A percentile compares a stretch with the other conserved stretches of the same genome.
phyloP scores from a whole-genome alignment of 257 asterid species.

The Plantago ovata region DNA sequence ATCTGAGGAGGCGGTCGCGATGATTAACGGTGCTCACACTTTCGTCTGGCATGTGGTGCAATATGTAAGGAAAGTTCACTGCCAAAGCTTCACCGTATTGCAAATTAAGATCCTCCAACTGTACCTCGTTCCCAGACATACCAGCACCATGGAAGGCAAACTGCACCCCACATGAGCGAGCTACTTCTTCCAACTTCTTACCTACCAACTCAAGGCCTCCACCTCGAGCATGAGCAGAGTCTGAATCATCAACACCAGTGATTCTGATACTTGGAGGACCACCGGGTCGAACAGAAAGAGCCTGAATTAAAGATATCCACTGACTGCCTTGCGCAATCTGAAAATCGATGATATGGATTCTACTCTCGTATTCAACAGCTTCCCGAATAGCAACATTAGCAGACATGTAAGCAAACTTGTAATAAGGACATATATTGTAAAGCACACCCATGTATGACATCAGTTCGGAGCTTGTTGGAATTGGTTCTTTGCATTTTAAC shows the following conservation, averaged over 20 bases:
- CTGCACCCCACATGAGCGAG: constrained; percentile 63
- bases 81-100: constrained; percentile 76
- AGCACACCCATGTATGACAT: constrained; percentile 83
- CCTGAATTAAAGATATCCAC: constrained; percentile 60
- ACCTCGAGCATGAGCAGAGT: constrained; percentile 78
- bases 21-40: constrained; percentile 80
- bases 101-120: constrained; percentile 45
- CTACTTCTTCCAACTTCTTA: constrained; percentile 50
- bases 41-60: constrained; percentile 98
- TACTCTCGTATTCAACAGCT: constrained; percentile 65
- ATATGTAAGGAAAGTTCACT: constrained; percentile 73
- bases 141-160: constrained; percentile 80
- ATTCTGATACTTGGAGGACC: constrained; percentile 48
- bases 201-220: constrained; percentile 88
- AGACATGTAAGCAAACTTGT: constrained; percentile 81
- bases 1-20: constrained; percentile 68
- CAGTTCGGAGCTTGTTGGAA: constrained; percentile 76
- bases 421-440: constrained; percentile 73
- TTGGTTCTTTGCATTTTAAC: constrained; percentile 82
- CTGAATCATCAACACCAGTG: constrained; percentile 62
- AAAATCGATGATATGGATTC: constrained; percentile 80
- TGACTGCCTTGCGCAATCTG: constrained; percentile 97
- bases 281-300: constrained; percentile 43
- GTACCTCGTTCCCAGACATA: constrained; percentile 66
- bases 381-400: constrained; percentile 68